Evolutionary conservation across 1,284 basidiomycete genomes (phyloP).

Genomic region (Ceratobasidium sp.): DNA sequence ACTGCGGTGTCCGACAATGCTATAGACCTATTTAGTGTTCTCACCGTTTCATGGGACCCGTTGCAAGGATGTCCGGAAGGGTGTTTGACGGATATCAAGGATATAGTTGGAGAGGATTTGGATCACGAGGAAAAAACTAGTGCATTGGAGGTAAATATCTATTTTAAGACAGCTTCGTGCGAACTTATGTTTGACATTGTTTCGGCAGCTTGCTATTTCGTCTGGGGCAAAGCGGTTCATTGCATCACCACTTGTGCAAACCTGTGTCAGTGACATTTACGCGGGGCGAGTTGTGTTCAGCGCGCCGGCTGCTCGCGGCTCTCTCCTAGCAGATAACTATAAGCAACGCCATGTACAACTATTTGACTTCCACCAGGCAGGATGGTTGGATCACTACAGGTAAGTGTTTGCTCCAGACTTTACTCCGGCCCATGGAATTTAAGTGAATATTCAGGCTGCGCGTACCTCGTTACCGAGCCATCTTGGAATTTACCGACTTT

Average conservation of each 20-base stretch:
- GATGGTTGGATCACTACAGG: constrained; percentile 88
- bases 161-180: background rate
- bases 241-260: constrained; percentile 83
- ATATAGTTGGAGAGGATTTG: constrained; percentile 66
- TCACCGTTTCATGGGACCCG: constrained; percentile 85
- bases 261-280: constrained; percentile 86
- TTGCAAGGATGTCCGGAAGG: constrained; percentile 81
- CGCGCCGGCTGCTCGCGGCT: constrained; percentile 71
- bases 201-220: constrained; percentile 82
- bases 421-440: background rate
- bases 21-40: constrained; percentile 79
- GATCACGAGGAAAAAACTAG: constrained; percentile 74
- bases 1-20: constrained; percentile 69
- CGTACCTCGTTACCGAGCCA: constrained; percentile 84
- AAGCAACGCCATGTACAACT: constrained; percentile 80
- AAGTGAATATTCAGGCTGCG: constrained; percentile 67
- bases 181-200: constrained; percentile 4
- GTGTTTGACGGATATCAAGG: constrained; percentile 74
- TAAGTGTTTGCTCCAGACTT: constrained; percentile 52
- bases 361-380: constrained; percentile 78
- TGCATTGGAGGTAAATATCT: constrained; percentile 77
- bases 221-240: constrained; percentile 85
- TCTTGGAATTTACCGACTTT: constrained; percentile 85
- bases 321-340: constrained; percentile 88
- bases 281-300: constrained; percentile 64